Conservation (phyloP, 371 early-diverging fungal species). For the Synchytrium microbalum region DNA sequence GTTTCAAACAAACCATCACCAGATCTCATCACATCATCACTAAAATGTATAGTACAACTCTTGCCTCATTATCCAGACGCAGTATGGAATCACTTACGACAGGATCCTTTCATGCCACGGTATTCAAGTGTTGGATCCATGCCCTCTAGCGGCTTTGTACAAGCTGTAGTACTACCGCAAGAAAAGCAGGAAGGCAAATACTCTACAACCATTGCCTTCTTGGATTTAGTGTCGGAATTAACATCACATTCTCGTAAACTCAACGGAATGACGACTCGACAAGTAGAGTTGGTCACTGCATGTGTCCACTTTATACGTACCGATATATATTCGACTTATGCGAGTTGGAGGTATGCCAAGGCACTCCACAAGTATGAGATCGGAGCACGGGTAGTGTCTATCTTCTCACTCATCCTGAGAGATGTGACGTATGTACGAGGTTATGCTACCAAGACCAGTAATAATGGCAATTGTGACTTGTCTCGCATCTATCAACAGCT, state of each 20-base stretch:
- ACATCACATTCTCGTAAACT: constrained; percentile 12
- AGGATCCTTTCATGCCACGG: constrained; percentile 26
- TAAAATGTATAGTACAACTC: constrained; percentile 21
- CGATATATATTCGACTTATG: constrained; percentile 32
- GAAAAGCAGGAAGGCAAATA: constrained; percentile 29
- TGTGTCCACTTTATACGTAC: constrained; percentile 24
- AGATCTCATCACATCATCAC: constrained; percentile 22
- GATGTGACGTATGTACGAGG: constrained; percentile 6
- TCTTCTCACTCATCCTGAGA: constrained; percentile 19
- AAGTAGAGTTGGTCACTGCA: constrained; percentile 21
- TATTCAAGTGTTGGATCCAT: constrained; percentile 3
- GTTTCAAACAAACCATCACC: constrained; percentile 11
- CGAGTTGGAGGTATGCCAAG: constrained; percentile 28
- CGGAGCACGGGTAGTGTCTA: constrained; percentile 20
- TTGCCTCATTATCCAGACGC: constrained; percentile 15
- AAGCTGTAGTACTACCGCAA: constrained; percentile 27
- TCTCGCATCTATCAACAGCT: not conserved
- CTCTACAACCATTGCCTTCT: constrained; percentile 29
- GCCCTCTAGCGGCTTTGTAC: constrained; percentile 20
- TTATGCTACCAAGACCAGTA: not conserved
- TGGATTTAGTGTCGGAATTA: constrained; percentile 22
- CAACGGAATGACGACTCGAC: not conserved
- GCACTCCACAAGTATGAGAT: constrained; percentile 26
- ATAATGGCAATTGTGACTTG: not conserved
- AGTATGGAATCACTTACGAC: constrained; percentile 28